Evolutionary conservation across 495 filamentous ascomycete genomes (phyloP).

Genomic region (Acidiella bohemica): DNA sequence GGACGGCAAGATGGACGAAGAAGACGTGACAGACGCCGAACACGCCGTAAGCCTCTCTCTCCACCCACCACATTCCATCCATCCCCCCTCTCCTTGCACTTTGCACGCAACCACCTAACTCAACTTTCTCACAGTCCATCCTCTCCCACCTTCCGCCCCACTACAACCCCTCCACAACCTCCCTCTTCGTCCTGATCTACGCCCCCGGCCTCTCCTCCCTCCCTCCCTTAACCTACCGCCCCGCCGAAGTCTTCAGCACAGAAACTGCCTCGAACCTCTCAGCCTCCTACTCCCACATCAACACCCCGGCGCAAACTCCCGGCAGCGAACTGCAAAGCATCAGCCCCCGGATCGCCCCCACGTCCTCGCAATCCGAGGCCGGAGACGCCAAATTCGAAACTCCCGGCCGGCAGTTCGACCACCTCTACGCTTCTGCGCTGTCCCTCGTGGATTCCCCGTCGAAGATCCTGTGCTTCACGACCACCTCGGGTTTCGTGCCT

Average conservation of each 20-base stretch:
- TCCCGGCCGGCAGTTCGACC: conserved; percentile 45
- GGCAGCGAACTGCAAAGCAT: conserved; percentile 44
- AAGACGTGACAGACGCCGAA: conserved; percentile 46
- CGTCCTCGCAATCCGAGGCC: conserved; percentile 15
- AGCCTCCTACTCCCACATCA: conserved; percentile 81
- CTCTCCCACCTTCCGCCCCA: conserved; percentile 73
- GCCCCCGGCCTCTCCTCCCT: conserved; percentile 56
- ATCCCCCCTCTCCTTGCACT: too few species aligned
- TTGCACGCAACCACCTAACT: too few species aligned
- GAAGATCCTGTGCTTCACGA: conserved; percentile 80
- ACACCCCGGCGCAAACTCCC: conserved; percentile 52
- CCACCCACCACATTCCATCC: too few species aligned
- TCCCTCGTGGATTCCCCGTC: conserved; percentile 65
- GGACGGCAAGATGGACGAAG: conserved; percentile 36
- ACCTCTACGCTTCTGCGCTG: conserved; percentile 61
- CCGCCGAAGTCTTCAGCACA: conserved; percentile 19
- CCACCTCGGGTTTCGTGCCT: conserved; percentile 59
- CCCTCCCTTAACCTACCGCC: conserved; percentile 34
- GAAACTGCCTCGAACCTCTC: conserved; percentile 49
- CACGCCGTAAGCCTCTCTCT: conserved; percentile 54
- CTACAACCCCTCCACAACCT: conserved; percentile 50
- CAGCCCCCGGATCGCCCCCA: conserved; percentile 26
- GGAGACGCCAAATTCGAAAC: conserved; percentile 19
- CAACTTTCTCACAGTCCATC: conserved; percentile 79
- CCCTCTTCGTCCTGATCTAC: conserved; percentile 80